Conservation (phyloP, 805 yeast genomes). For the Cyberlindnera bimundalis region DNA sequence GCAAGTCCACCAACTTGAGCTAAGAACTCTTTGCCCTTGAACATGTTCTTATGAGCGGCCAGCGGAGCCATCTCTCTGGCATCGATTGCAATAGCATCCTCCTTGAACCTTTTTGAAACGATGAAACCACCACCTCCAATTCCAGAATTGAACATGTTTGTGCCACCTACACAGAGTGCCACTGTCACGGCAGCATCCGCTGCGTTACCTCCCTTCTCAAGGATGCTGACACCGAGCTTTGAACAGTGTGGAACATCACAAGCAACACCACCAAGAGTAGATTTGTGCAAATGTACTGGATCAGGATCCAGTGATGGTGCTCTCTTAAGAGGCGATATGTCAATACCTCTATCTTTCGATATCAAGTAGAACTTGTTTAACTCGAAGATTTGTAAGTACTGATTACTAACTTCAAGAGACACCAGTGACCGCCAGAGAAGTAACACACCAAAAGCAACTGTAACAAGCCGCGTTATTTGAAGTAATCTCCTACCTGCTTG, state of each 20-base stretch:
- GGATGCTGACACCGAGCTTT: slow-evolving; percentile 32
- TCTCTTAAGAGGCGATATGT: slow-evolving; percentile 35
- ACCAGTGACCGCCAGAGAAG: slow-evolving; percentile 8
- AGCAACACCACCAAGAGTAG: slow-evolving; percentile 24
- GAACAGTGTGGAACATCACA: slow-evolving; percentile 35
- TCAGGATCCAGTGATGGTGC: slow-evolving; percentile 36
- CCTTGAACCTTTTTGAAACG: slow-evolving; percentile 38
- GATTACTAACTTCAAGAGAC: neutral
- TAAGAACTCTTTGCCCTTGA: slow-evolving; percentile 38
- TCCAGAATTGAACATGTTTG: slow-evolving; percentile 82
- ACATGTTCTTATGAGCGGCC: slow-evolving; percentile 64
- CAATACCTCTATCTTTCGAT: slow-evolving; percentile 32
- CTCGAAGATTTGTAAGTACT: neutral
- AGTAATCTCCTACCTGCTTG: too few species aligned
- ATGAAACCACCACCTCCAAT: slow-evolving; percentile 86
- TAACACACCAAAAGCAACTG: neutral
- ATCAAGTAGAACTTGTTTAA: slow-evolving; percentile 3
- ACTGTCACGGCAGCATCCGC: slow-evolving; percentile 93
- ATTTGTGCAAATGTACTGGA: slow-evolving; percentile 23
- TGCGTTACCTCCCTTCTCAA: slow-evolving; percentile 59
- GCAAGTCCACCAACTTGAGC: slow-evolving; percentile 85
- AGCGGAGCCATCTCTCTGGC: slow-evolving; percentile 88
- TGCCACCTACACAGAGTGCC: slow-evolving; percentile 81
- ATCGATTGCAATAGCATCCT: slow-evolving; percentile 62
- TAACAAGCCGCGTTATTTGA: too few species aligned